Conservation (phyloP, 306 rosid genomes). For the Glycyrrhiza uralensis region DNA sequence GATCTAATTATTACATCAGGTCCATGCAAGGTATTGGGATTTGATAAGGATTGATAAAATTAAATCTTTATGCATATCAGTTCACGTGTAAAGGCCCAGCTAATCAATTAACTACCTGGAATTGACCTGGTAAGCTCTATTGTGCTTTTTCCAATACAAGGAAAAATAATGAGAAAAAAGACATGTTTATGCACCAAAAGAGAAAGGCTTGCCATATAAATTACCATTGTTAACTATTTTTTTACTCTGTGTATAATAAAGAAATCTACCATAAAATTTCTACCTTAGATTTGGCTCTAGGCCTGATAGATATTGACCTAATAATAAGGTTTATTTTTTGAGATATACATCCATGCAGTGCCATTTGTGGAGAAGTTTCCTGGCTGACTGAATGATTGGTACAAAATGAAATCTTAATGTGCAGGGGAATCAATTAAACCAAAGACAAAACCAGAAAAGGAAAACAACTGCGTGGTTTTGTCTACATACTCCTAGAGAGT, state of each 20-base stretch:
- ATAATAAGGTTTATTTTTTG: slow-evolving; percentile 19
- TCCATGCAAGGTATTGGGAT: slow-evolving; percentile 53
- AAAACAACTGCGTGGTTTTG: slow-evolving; percentile 55
- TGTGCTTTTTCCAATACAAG: slow-evolving; percentile 19
- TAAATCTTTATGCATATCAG: slow-evolving; percentile 35
- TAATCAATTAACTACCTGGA: slow-evolving; percentile 35
- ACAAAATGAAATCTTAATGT: slow-evolving; percentile 29
- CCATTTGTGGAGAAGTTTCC: slow-evolving; percentile 21
- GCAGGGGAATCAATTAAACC: slow-evolving; percentile 30
- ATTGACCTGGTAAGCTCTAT: slow-evolving; percentile 41
- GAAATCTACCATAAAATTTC: slow-evolving; percentile 7
- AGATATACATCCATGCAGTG: neutral
- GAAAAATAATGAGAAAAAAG: neutral
- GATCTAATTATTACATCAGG: slow-evolving; percentile 60
- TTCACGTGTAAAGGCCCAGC: slow-evolving; percentile 48
- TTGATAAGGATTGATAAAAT: slow-evolving; percentile 35
- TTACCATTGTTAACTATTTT: neutral
- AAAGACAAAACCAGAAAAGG: slow-evolving; percentile 42
- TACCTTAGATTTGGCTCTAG: slow-evolving; percentile 14
- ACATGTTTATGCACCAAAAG: neutral
- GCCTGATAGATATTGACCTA: slow-evolving; percentile 37
- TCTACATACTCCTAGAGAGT: slow-evolving; percentile 48
- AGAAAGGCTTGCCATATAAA: neutral
- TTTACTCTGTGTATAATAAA: neutral
- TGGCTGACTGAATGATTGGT: slow-evolving; percentile 37